These are phyloP conservation scores for Geranomyces michiganensis DNA, from an alignment of 192 early-diverging fungal species.

Conservation along the genomic window DNA sequence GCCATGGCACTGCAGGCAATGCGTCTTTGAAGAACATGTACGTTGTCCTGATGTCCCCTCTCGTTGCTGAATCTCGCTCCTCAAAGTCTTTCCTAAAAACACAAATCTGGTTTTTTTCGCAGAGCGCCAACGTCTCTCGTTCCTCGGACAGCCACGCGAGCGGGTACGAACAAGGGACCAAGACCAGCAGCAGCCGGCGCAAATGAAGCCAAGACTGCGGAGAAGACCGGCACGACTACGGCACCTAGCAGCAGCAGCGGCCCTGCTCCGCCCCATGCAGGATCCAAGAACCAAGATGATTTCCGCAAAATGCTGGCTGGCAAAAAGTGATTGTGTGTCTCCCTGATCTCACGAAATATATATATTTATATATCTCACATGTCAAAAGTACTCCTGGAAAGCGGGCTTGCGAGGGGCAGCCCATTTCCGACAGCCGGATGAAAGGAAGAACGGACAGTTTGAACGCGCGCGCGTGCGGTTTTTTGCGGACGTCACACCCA, in stretches of 20 bases:
- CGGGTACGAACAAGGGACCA: neutral
- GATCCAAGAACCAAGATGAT: conserved; percentile 41
- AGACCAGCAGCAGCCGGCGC: neutral
- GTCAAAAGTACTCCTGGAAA: too few relatives aligned
- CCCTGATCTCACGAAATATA: too few relatives aligned
- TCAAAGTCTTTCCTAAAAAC: neutral
- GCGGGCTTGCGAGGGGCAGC: too few relatives aligned
- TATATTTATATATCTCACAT: too few relatives aligned
- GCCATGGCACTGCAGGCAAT: neutral
- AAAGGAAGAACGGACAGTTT: too few relatives aligned
- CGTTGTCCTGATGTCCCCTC: neutral
- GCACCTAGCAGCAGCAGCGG: neutral
- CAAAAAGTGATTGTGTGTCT: conserved; percentile 26
- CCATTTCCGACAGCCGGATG: too few relatives aligned
- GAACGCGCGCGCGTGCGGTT: too few relatives aligned
- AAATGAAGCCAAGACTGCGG: neutral
- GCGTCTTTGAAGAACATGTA: neutral
- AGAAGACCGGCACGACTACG: neutral
- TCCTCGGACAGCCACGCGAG: neutral
- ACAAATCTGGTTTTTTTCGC: neutral
- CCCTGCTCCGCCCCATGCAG: neutral
- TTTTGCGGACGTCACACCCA: too few relatives aligned
- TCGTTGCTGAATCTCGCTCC: neutral
- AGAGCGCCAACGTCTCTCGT: neutral
- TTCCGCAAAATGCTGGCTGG: conserved; percentile 48